Base-by-base conservation (phyloP, 2,329 filamentous ascomycete species). In the Penicillium sp. region DNA sequence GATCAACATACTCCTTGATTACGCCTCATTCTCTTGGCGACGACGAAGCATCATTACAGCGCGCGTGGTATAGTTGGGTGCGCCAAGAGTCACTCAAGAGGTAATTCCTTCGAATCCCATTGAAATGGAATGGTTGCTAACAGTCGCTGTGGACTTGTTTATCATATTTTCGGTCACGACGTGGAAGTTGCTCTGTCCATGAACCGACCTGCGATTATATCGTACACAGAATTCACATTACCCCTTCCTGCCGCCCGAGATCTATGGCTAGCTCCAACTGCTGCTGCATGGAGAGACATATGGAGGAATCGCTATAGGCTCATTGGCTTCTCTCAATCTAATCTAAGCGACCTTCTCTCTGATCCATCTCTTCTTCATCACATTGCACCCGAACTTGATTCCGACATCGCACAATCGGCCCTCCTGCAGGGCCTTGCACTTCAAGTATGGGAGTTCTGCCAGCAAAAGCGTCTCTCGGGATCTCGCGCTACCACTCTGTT, bases 101-200 rank as follows among this genome's bases (percentile, higher is more conserved):
- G 60, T 62, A 52, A 11, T 9, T 21, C 10, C 3, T 19, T 9
- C 2, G n/a, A n/a, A 31, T 2, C 3, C 3, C 33, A 6, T 35
- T 35, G 33, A 2, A 35, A 35, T 16, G 5, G 6, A 8, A 7
- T 13, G 11, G 11, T 35, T 6, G 7, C 33, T 35, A 35, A 35
- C 14, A 9, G 3, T 8, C 5, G 7, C 24, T 35, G 8, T 31
- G 58, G 60, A 11, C 51, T 62, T 21, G 58, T 54, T 1, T 62
- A 58, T 39, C 60, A 62, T 31, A 22, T 62, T 3, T 62, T 62
- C n/a, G 53, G 50, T 10, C 60, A 62, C 33, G 60, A 62, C 31
- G 53, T 60, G 5, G 58, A 58, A 11, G 60, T 58, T 3, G 53
- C 60, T 21, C 46, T 56, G 5, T 31, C 58, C 5, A 60, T 62